Base-by-base conservation (phyloP, 305 asterid species). In the Fraxinus platypoda region DNA sequence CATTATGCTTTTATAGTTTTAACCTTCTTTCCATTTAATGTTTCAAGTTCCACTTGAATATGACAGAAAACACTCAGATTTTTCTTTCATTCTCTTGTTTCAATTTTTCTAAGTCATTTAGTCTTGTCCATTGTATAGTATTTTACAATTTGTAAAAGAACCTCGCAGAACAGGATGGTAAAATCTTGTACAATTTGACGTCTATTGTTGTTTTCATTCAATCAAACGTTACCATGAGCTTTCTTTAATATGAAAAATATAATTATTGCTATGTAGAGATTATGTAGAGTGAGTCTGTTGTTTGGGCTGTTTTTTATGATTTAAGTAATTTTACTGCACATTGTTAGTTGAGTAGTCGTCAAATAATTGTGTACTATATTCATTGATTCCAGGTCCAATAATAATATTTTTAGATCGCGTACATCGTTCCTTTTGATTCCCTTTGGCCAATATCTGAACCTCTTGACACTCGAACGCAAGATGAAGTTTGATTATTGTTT, bases 111-210 rank as follows among this genome's bases (percentile, higher is more conserved):
- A 3, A 17, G 81, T 81, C 70, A 28, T 68, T 59, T 84, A 78
- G 62, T 41, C 74, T 80, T 73, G 34, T 57, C 49, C 76, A 68
- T 21, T 87, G 88, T 85, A 80, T 85, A 85, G 35, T 81, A 85
- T 62, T 75, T 52, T 87, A 86, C 54, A 71, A 70, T 43, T 12
- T 43, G 84, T 64, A 64, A 76, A 83, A 71, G 79, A 59, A 57
- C 11, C 35, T 71, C 26, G 30, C 57, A 74, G 84, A 84, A 72
- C 84, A 57, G 41, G 33, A 46, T 70, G 43, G 3, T 37, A 6
- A 17, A 23, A 23, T n/a, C 9, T 34, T 59, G 74, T 62, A 23
- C 23, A 70, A 43, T 43, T 43, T 1, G n/a, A 43, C 1, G n/a
- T 43, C 12, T 43, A 12, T 43, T 43, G 54, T 43, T 12, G 54